A percentile compares a stretch with the other conserved stretches of the same genome.
These are phyloP conservation scores for Xylaria sp. DNA, from an alignment of 2,329 filamentous ascomycete genomes.

Conservation along the genomic window DNA sequence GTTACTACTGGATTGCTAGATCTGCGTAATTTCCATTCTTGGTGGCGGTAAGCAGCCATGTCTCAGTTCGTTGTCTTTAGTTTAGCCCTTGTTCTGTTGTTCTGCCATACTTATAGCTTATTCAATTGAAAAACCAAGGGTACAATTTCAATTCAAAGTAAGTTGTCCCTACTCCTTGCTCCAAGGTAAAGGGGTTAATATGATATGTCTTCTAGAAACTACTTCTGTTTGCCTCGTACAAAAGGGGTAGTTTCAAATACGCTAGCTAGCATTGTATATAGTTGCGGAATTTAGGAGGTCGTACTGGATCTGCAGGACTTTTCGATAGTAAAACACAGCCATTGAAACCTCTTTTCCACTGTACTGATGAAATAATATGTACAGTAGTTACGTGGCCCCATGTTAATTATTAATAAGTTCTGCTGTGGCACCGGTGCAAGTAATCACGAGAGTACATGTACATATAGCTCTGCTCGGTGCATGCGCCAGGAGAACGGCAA, in stretches of 20 bases:
- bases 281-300: not conserved
- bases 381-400: not conserved
- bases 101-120: too few relatives aligned
- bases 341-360: not conserved
- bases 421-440: not conserved
- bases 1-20: not conserved
- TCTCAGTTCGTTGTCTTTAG: not conserved
- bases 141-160: not conserved
- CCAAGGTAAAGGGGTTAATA: not conserved
- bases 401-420: not conserved
- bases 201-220: not conserved
- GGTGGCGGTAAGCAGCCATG: not conserved
- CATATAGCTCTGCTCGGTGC: not conserved
- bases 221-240: not conserved
- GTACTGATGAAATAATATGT: not conserved
- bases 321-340: not conserved
- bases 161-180: too few relatives aligned
- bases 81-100: not conserved
- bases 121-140: too few relatives aligned
- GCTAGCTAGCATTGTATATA: not conserved
- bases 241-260: not conserved
- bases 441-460: conserved; percentile 3
- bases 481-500: not conserved
- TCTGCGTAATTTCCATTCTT: not conserved
- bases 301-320: conserved; percentile 2